phyloP scores from a whole-genome alignment of 192 early-diverging fungal species.

The Coemansia sp. region DNA sequence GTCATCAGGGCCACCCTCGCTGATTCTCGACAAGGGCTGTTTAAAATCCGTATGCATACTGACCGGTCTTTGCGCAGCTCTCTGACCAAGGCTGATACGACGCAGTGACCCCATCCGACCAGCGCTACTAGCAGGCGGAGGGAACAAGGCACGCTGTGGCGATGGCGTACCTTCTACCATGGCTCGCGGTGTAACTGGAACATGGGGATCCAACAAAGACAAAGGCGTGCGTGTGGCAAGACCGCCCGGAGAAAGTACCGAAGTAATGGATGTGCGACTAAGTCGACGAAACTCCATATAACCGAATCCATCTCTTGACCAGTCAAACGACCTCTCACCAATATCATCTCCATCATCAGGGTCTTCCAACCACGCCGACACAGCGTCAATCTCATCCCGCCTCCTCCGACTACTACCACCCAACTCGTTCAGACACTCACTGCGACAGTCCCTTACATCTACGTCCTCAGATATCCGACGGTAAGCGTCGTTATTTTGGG shows the following conservation, averaged over 20 bases:
- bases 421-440: slow-evolving; percentile 30
- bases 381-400: slow-evolving; percentile 21
- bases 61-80: not conserved
- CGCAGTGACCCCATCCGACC: not conserved
- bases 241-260: slow-evolving; percentile 22
- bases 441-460: slow-evolving; percentile 33
- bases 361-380: slow-evolving; percentile 34
- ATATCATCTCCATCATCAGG: slow-evolving; percentile 16
- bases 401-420: slow-evolving; percentile 14
- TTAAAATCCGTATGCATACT: not conserved
- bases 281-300: slow-evolving; percentile 54
- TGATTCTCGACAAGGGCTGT: slow-evolving; percentile 13
- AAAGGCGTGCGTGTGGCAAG: slow-evolving; percentile 1
- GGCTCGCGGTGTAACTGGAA: not conserved
- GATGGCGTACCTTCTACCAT: not conserved
- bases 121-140: not conserved
- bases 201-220: not conserved
- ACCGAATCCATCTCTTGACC: slow-evolving; percentile 50
- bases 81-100: slow-evolving; percentile 7
- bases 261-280: slow-evolving; percentile 22
- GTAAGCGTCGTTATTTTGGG: slow-evolving; percentile 21
- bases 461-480: slow-evolving; percentile 24
- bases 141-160: not conserved
- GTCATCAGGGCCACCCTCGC: slow-evolving; percentile 16
- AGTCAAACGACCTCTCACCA: slow-evolving; percentile 37